Conservation (phyloP, 176 grass and related monocot species). For the Eragrostis curvula region DNA sequence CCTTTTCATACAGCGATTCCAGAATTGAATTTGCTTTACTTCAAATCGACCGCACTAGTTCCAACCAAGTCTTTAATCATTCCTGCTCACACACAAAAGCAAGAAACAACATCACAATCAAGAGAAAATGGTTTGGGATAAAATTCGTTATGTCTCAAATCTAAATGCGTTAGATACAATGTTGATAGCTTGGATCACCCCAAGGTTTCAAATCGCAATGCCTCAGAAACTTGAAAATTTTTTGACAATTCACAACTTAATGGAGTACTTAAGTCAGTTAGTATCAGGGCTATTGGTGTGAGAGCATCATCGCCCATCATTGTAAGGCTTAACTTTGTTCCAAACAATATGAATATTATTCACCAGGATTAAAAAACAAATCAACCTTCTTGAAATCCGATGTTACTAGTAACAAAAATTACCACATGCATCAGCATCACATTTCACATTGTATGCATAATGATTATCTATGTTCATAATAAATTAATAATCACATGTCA, state of each 20-base stretch:
- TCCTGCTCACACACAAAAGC: slow-evolving; percentile 18
- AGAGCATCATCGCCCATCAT: background rate
- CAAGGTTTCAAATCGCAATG: background rate
- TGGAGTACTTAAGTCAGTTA: slow-evolving; percentile 13
- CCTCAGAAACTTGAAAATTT: background rate
- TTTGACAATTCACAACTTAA: background rate
- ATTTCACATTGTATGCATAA: background rate
- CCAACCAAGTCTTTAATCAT: background rate
- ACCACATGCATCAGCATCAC: background rate
- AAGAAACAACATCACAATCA: background rate
- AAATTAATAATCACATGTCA: background rate
- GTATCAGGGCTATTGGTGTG: background rate
- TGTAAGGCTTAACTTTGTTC: background rate
- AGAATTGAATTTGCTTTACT: background rate
- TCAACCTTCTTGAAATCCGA: background rate
- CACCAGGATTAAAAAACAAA: background rate
- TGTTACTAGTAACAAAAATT: background rate
- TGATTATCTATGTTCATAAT: background rate
- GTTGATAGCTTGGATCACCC: background rate
- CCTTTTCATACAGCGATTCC: slow-evolving; percentile 12
- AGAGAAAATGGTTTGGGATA: background rate
- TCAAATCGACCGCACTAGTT: background rate
- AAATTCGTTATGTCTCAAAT: background rate
- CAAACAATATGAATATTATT: background rate
- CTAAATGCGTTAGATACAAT: background rate